These are phyloP conservation scores for Leccinellum albellum DNA, from an alignment of 768 basidiomycete species.

Conservation along the genomic window DNA sequence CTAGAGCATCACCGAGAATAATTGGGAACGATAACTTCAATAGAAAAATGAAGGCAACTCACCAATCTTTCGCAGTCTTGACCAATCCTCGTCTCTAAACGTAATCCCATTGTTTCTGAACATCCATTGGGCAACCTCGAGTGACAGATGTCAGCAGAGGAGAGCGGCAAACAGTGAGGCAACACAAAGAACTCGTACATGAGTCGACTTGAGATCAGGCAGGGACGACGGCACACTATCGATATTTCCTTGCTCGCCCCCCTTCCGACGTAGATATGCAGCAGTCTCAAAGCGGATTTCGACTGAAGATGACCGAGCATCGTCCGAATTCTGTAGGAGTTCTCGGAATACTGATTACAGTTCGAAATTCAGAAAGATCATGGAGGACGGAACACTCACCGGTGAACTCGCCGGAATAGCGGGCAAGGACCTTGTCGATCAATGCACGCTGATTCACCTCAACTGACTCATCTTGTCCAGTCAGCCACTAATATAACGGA, in stretches of 20 bases:
- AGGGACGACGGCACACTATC: constrained; percentile 26
- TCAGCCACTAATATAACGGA: constrained; percentile 38
- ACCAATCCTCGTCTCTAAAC: constrained; percentile 49
- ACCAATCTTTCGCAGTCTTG: constrained; percentile 18
- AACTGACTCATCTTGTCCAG: constrained; percentile 75
- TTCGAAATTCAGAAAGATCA: neutral
- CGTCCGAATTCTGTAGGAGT: constrained; percentile 93
- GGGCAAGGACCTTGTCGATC: constrained; percentile 93
- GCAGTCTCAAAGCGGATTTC: constrained; percentile 80
- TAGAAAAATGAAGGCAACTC: neutral
- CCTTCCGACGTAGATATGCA: constrained; percentile 34
- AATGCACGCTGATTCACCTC: constrained; percentile 95
- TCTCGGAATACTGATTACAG: constrained; percentile 60
- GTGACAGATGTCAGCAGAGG: neutral
- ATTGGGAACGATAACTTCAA: neutral
- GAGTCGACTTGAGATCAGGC: constrained; percentile 63
- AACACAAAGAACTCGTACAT: constrained; percentile 37
- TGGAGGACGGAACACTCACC: constrained; percentile 31
- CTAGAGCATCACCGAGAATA: neutral
- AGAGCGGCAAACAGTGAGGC: neutral
- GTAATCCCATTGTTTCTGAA: constrained; percentile 85
- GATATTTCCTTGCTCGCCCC: constrained; percentile 1
- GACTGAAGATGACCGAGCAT: constrained; percentile 71
- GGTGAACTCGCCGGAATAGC: constrained; percentile 94
- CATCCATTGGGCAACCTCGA: constrained; percentile 72